Evolutionary conservation across 2,329 filamentous ascomycete species (phyloP).

Genomic region (Rutstroemia sp.): DNA sequence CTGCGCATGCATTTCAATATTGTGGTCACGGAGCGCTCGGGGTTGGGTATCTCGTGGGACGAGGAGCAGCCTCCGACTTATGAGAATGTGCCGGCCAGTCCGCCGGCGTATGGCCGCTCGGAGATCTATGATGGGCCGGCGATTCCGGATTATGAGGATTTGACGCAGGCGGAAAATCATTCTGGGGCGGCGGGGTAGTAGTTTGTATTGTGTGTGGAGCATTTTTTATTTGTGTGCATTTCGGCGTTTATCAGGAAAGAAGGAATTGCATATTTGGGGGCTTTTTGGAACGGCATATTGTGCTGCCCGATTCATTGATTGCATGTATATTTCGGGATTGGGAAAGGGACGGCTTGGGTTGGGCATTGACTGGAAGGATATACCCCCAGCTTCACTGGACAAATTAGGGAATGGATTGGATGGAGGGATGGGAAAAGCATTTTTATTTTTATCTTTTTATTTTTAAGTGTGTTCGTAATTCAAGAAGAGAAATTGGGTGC

Average conservation of each 20-base stretch:
- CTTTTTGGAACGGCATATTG: neutral
- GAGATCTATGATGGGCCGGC: conserved; percentile 20
- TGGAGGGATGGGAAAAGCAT: too few species aligned
- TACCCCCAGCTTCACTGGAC: neutral
- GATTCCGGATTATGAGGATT: conserved; percentile 27
- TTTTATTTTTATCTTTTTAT: too few species aligned
- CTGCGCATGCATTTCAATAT: conserved; percentile 87
- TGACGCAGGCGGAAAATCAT: neutral
- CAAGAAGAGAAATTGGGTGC: too few species aligned
- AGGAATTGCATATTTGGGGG: neutral
- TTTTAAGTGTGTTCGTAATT: too few species aligned
- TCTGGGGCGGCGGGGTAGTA: too few species aligned
- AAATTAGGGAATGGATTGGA: too few species aligned
- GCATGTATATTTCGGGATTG: too few species aligned
- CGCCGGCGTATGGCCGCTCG: conserved; percentile 54
- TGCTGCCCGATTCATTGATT: neutral
- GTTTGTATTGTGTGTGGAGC: neutral
- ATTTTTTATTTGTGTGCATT: neutral
- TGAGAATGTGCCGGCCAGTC: conserved; percentile 82
- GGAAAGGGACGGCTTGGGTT: too few species aligned
- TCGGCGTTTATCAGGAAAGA: neutral
- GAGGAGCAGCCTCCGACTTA: conserved; percentile 93
- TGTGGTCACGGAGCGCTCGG: conserved; percentile 82
- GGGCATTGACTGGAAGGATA: neutral
- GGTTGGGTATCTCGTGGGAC: conserved; percentile 92